phyloP scores from a whole-genome alignment of 106 monocot genomes.

The Dioscorea alata region DNA sequence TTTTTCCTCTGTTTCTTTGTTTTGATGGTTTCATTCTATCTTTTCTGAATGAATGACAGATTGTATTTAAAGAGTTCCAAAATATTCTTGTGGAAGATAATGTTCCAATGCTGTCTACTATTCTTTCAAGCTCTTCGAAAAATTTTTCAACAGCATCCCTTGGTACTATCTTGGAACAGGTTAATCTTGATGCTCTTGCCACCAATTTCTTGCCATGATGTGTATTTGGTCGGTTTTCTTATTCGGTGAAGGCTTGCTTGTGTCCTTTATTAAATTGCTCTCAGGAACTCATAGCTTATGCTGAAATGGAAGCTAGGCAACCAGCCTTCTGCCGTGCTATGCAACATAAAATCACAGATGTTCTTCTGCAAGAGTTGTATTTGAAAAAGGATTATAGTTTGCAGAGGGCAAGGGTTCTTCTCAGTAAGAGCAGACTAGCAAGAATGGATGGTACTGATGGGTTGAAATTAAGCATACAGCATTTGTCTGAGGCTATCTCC shows the following conservation, averaged over 20 bases:
- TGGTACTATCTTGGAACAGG: conserved; percentile 32
- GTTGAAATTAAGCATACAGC: conserved; percentile 16
- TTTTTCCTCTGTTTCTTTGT: background rate
- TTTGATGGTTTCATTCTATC: background rate
- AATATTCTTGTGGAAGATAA: background rate
- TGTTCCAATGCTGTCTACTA: conserved; percentile 13
- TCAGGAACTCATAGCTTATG: conserved; percentile 30
- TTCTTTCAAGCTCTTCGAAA: background rate
- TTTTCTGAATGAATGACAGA: background rate
- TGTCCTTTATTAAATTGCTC: background rate
- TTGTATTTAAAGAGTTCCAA: background rate
- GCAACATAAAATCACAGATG: conserved; percentile 18
- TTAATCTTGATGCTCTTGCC: background rate
- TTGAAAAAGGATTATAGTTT: conserved; percentile 10
- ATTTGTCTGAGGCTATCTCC: conserved; percentile 24
- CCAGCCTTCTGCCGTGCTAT: conserved; percentile 14
- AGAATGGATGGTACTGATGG: conserved; percentile 24
- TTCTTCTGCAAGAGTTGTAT: conserved; percentile 23
- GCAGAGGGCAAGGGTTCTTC: conserved; percentile 21
- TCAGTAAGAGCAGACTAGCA: conserved; percentile 21
- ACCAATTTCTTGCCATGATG: too few species aligned
- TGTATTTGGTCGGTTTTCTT: too few species aligned
- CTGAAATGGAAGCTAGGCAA: conserved; percentile 3
- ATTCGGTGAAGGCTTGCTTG: too few species aligned
- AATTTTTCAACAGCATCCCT: conserved; percentile 2